Evolutionary conservation across 1,284 basidiomycete genomes (phyloP), one percentile per base, ranked within the genome.

Genomic region (Neolentinus lepideus): DNA sequence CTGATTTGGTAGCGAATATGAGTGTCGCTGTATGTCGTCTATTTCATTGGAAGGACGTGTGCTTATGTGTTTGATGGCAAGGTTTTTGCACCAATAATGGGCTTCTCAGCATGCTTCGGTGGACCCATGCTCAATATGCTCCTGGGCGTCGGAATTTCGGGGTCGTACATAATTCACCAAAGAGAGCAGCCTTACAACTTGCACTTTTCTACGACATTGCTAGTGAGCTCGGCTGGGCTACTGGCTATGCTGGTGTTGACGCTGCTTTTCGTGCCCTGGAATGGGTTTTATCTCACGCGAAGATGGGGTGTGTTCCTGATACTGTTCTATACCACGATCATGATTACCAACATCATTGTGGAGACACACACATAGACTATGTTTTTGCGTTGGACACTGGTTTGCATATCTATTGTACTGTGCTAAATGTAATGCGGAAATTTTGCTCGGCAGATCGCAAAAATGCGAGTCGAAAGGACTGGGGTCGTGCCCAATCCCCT

Each of bases 61-160:
- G 12, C 14, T 43, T 19, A 62, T 29, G 60, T 51, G 31, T 19
- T 19, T 56, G 2, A 25, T 33, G 31, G 26, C 38, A 9, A 86
- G 84, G 85, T 85, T 27, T 90, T 90, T 64, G 88, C 88, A 11
- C 89, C 89, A 25, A 84, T 90, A 64, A 94, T 94, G 92, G 92
- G 87, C 21, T 93, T 96, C 71, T 91, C 92, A 6, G 94, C 91
- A 0, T 98, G 94, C 69, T 95, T 95, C 64, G 93, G 92, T 52
- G 90, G 92, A 1, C 94, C 94, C 0, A 94, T 99, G 93, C 85
- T 98, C 62, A 99, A 98, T 72, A 92, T 99, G 61, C 83, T 98
- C 2, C 84, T 99, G 53, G 93, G 93, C 12, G 79, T 94, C 57
- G 91, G 93, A 45, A 77, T 92, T 56, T 88, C 89, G 0, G 88